These are phyloP conservation scores for Eucalyptus pumila DNA, from an alignment of 345 rosid species.

Conservation along the genomic window DNA sequence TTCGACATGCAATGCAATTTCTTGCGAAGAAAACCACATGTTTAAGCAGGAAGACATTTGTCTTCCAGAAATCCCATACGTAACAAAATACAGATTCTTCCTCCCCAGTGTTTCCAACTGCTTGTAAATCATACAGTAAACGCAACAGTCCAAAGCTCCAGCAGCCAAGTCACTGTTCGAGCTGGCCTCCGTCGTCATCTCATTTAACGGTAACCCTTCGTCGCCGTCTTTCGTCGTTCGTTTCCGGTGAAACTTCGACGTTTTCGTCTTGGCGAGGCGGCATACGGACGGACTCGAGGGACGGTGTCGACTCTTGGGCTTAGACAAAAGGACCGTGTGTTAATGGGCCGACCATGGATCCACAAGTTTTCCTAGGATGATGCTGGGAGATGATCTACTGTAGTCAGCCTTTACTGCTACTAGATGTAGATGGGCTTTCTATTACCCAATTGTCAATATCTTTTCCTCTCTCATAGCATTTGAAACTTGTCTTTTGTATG, in stretches of 20 bases:
- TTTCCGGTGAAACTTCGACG: not conserved
- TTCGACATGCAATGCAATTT: not conserved
- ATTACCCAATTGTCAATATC: not conserved
- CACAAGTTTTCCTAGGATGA: not conserved
- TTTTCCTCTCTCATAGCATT: not conserved
- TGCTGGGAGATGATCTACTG: not conserved
- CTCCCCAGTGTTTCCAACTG: not conserved
- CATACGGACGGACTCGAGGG: not conserved
- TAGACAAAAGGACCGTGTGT: not conserved
- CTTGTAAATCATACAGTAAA: not conserved
- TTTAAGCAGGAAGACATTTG: not conserved
- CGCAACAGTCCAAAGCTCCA: not conserved
- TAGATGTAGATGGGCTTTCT: not conserved
- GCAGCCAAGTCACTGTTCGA: not conserved
- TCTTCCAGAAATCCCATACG: not conserved
- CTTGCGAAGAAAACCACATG: not conserved
- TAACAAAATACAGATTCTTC: not conserved
- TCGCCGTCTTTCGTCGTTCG: not conserved
- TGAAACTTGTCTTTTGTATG: not conserved
- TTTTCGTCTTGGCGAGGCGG: not conserved
- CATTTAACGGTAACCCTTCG: not conserved
- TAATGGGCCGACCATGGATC: not conserved
- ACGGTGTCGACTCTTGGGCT: not conserved
- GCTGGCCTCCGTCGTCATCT: not conserved
- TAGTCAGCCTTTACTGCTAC: not conserved